These are phyloP conservation scores for Haplosporangium sp. DNA, from an alignment of 371 early-diverging fungal genomes.

Conservation along the genomic window DNA sequence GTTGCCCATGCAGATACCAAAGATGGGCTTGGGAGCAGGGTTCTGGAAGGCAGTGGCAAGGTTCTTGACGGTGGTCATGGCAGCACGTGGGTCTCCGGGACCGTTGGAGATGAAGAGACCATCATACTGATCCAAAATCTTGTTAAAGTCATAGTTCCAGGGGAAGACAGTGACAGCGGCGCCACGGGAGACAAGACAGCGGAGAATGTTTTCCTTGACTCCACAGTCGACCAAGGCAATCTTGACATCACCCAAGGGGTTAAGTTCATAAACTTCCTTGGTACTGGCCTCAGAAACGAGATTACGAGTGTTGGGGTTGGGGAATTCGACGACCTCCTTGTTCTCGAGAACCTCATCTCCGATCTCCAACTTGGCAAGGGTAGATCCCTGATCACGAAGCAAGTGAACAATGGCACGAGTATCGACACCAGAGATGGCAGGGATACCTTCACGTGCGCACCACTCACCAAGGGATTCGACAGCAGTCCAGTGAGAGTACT, in stretches of 20 bases:
- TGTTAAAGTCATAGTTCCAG: slow-evolving; percentile 82
- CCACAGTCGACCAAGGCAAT: slow-evolving; percentile 91
- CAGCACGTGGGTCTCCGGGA: slow-evolving; percentile 87
- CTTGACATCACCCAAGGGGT: slow-evolving; percentile 78
- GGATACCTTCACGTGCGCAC: slow-evolving; percentile 88
- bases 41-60: slow-evolving; percentile 71
- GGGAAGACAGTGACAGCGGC: slow-evolving; percentile 90
- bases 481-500: slow-evolving; percentile 95
- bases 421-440: slow-evolving; percentile 94
- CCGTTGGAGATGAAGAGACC: slow-evolving; percentile 96
- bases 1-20: slow-evolving; percentile 98
- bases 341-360: slow-evolving; percentile 63
- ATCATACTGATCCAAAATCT: slow-evolving; percentile 74
- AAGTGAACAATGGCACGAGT: slow-evolving; percentile 92
- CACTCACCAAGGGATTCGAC: slow-evolving; percentile 88
- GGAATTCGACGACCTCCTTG: slow-evolving; percentile 60
- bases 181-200: slow-evolving; percentile 83
- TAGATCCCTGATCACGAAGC: slow-evolving; percentile 87
- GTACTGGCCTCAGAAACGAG: slow-evolving; percentile 84
- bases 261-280: slow-evolving; percentile 75
- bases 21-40: slow-evolving; percentile 83
- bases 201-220: slow-evolving; percentile 93
- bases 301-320: slow-evolving; percentile 85
- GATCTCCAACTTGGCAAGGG: slow-evolving; percentile 79
- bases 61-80: slow-evolving; percentile 75